Percentiles rank a stretch among this genome's conserved stretches.
Conservation (phyloP, 148 eudicot genomes). For the Vaccinium myrtillus region DNA sequence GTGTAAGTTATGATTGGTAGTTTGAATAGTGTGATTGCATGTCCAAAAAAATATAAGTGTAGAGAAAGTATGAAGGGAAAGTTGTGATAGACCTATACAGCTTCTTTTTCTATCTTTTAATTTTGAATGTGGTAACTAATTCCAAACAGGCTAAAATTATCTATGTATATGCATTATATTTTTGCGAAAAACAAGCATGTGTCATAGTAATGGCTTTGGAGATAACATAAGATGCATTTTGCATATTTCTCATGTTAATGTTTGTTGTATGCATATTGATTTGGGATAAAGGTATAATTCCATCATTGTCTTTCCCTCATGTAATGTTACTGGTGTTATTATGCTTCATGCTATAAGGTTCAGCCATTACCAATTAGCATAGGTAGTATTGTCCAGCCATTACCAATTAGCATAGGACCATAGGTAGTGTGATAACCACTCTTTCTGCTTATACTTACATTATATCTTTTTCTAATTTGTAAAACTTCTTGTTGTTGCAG, state of each 20-base stretch:
- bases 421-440: background rate
- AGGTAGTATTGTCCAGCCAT: background rate
- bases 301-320: background rate
- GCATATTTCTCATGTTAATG: background rate
- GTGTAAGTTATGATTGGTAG: background rate
- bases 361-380: background rate
- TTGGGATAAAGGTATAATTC: background rate
- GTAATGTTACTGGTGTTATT: background rate
- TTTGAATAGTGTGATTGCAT: background rate
- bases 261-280: background rate
- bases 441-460: constrained; percentile 1
- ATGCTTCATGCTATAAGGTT: background rate
- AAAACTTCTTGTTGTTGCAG: constrained; percentile 45
- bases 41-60: background rate
- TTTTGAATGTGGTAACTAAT: background rate
- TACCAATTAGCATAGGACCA: background rate
- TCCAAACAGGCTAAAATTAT: too few species aligned
- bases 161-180: too few species aligned
- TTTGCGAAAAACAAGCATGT: too few species aligned
- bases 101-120: background rate
- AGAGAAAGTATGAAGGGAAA: background rate
- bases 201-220: background rate
- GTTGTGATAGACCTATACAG: background rate
- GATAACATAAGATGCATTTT: background rate
- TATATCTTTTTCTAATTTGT: constrained; percentile 16